Evolutionary conservation across 176 grass and related monocot genomes (phyloP), one percentile per base, ranked within the genome.

Genomic region (Raddia distichophylla): DNA sequence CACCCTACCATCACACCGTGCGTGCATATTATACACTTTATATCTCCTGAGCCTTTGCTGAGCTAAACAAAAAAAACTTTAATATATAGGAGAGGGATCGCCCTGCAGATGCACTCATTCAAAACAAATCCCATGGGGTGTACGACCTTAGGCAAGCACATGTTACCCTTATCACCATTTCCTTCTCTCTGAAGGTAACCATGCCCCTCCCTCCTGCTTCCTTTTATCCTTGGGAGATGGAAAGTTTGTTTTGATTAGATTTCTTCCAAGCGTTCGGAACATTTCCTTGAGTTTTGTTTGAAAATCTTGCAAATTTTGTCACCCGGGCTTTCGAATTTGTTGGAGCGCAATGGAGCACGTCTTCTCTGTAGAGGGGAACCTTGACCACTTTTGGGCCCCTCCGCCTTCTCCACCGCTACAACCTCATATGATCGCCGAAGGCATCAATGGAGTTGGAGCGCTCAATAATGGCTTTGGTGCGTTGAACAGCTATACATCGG

Each of bases 301-400:
- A 46, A 55, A 49, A 75, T 9, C 33, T 54, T 1, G 2, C 70
- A 14, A 40, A 55, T 74, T 74, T 52, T 5, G 54, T 15, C 16
- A 10, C 22, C 13, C 20, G 22, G 2, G 20, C 12, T 70, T 14
- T 52, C 14, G 1, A 35, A 34, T 32, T 73, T 34, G 48, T 57
- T 42, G 3, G 71, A 55, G 32, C 18, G 0, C 7, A 7, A 95
- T 97, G 91, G 86, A 91, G 34, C 63, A 13, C 22, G 40, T 69
- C 48, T 87, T 97, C 86, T 71, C 91, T 32, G 71, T 85, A 6
- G 91, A 91, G 3, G 89, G 81, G 51, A 66, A 79, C 27, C 11
- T 59, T 2, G 77, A 79, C 17, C 10, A 75, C 10, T 82, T 94
- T 7, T 89, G 82, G 84, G 53, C 76, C 12, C 63, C 78, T 0